Percentiles rank a stretch among this genome's conserved stretches.
Conservation (phyloP, 164 flowering plant species). For the Vitis riparia region DNA sequence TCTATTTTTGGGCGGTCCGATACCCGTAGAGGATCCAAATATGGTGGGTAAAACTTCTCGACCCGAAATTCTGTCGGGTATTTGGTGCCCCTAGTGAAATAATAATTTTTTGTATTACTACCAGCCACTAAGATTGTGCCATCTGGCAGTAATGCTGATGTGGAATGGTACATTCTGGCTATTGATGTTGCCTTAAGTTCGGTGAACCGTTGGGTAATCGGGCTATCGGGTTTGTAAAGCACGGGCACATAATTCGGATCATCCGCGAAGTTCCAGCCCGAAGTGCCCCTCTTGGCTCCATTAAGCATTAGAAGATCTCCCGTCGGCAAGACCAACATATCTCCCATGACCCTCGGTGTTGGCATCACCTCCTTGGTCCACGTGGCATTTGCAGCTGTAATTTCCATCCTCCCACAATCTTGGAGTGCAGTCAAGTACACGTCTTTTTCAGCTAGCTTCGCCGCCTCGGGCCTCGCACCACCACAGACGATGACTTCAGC, state of each 20-base stretch:
- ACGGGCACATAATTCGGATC: conserved; percentile 42
- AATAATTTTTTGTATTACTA: conserved; percentile 46
- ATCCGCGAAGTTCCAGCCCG: conserved; percentile 50
- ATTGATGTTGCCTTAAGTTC: conserved; percentile 28
- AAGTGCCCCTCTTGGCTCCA: conserved; percentile 53
- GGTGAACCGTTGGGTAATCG: conserved; percentile 29
- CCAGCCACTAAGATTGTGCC: conserved; percentile 65
- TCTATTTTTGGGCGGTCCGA: neutral
- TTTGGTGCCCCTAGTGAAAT: conserved; percentile 25
- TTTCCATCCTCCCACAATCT: conserved; percentile 46
- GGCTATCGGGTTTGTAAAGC: conserved; percentile 14
- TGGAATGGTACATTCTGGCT: conserved; percentile 70
- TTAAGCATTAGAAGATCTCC: conserved; percentile 55
- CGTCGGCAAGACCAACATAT: conserved; percentile 57
- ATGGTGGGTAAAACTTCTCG: conserved; percentile 64
- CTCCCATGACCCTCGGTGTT: conserved; percentile 41
- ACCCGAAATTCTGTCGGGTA: conserved; percentile 64
- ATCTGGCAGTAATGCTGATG: conserved; percentile 46
- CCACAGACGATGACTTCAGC: conserved; percentile 66
- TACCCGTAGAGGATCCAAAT: conserved; percentile 40
- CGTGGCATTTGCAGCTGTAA: conserved; percentile 22
- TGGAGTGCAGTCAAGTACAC: conserved; percentile 29
- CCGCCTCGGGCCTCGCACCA: conserved; percentile 32
- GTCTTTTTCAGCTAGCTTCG: neutral
- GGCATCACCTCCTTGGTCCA: conserved; percentile 77